phyloP scores from a whole-genome alignment of 192 early-diverging fungal species.

The Funneliformis mosseae region DNA sequence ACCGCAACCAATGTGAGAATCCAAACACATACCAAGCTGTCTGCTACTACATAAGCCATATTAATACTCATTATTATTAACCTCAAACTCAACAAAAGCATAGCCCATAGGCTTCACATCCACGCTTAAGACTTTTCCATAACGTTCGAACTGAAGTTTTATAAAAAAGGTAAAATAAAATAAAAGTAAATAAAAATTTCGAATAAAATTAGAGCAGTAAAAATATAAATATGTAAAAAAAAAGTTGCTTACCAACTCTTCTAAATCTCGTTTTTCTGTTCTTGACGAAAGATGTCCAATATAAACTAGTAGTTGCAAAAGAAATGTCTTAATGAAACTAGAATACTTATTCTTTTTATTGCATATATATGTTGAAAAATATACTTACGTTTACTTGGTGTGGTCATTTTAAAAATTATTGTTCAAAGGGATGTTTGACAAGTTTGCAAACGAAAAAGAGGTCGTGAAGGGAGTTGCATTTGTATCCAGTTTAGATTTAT shows the following conservation, averaged over 20 bases:
- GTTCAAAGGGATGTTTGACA: neutral
- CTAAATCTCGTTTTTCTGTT: constrained; percentile 55
- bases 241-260: constrained; percentile 47
- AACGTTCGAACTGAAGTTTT: constrained; percentile 51
- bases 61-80: constrained; percentile 29
- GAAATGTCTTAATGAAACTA: too few species aligned
- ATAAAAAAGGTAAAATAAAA: neutral
- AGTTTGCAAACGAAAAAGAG: neutral
- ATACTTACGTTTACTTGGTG: constrained; percentile 31
- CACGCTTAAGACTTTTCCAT: constrained; percentile 51
- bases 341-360: too few species aligned
- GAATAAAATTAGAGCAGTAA: neutral
- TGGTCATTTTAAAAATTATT: constrained; percentile 2
- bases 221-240: neutral
- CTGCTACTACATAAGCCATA: neutral
- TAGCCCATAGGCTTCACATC: constrained; percentile 58
- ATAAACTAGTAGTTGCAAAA: constrained; percentile 43
- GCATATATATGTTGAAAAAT: too few species aligned
- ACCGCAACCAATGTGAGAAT: constrained; percentile 11
- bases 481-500: neutral
- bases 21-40: constrained; percentile 28
- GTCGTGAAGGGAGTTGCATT: too few species aligned
- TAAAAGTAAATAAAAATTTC: neutral
- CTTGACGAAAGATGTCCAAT: constrained; percentile 54
- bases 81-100: constrained; percentile 59